Percentiles rank a stretch among this genome's conserved stretches.
These are phyloP conservation scores for Sporothrix brunneoviolacea DNA, from an alignment of 2,329 filamentous ascomycete genomes.

Conservation along the genomic window DNA sequence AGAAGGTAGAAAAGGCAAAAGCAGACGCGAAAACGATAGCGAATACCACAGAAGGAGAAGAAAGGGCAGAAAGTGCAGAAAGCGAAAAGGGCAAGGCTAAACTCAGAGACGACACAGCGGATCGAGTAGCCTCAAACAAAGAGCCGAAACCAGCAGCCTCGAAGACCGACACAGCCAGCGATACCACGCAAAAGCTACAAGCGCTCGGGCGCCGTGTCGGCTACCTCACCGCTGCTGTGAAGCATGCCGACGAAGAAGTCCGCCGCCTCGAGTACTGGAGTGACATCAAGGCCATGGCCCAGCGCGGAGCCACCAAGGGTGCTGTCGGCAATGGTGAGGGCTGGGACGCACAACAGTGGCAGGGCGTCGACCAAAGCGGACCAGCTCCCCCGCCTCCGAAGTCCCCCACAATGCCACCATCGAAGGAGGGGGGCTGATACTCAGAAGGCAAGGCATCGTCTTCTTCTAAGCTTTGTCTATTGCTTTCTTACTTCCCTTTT, in stretches of 20 bases:
- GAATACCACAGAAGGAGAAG: neutral
- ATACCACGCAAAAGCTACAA: neutral
- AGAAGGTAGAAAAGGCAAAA: neutral
- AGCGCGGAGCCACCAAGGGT: conserved; percentile 39
- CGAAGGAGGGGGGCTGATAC: neutral
- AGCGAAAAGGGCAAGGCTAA: neutral
- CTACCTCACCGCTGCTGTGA: conserved; percentile 66
- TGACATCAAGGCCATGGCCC: conserved; percentile 66
- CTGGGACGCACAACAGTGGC: conserved; percentile 38
- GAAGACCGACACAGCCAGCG: neutral
- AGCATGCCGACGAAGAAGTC: conserved; percentile 74
- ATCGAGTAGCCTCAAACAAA: conserved; percentile 1
- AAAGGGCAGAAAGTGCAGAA: neutral
- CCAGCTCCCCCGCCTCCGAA: conserved; percentile 30
- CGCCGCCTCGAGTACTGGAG: conserved; percentile 81
- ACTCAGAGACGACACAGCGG: neutral
- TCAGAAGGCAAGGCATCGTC: too few species aligned
- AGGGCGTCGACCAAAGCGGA: conserved; percentile 49
- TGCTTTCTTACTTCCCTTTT: neutral
- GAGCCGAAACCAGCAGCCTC: conserved; percentile 1
- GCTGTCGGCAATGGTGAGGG: conserved; percentile 37
- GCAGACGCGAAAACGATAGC: too few species aligned
- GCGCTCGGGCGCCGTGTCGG: conserved; percentile 41
- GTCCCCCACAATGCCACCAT: neutral
- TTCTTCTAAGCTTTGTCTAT: neutral